phyloP scores from a whole-genome alignment of 2,329 filamentous ascomycete genomes.

The Aspergillus proliferans region DNA sequence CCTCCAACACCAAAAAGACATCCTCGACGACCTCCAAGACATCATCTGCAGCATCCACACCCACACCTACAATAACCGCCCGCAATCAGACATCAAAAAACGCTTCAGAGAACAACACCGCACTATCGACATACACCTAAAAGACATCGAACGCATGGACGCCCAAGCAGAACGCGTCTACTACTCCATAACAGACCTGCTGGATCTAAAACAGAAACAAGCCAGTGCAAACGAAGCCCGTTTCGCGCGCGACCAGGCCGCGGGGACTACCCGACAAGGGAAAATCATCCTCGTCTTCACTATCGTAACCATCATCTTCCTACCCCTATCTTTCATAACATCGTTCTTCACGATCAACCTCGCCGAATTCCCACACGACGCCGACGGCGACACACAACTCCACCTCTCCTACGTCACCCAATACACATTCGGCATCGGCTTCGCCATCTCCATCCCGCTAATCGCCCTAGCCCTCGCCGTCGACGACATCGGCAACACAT shows the following conservation, averaged over 20 bases:
- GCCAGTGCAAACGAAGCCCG: slow-evolving; percentile 62
- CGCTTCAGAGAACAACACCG: slow-evolving; percentile 53
- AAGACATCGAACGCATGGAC: slow-evolving; percentile 60
- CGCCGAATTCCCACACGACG: slow-evolving; percentile 39
- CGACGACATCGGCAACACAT: slow-evolving; percentile 34
- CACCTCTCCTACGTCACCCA: slow-evolving; percentile 48
- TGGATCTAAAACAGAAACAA: slow-evolving; percentile 65
- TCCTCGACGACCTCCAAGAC: slow-evolving; percentile 30
- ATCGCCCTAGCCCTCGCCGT: slow-evolving; percentile 42
- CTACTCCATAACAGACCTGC: slow-evolving; percentile 53
- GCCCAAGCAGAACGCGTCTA: slow-evolving; percentile 57
- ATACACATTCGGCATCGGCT: slow-evolving; percentile 52
- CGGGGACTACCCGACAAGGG: slow-evolving; percentile 53
- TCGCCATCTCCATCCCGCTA: slow-evolving; percentile 48
- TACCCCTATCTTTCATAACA: slow-evolving; percentile 51
- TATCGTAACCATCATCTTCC: slow-evolving; percentile 54
- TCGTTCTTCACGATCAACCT: slow-evolving; percentile 53
- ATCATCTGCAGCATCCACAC: slow-evolving; percentile 30
- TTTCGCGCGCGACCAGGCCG: slow-evolving; percentile 52
- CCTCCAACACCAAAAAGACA: slow-evolving; percentile 33
- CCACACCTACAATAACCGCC: slow-evolving; percentile 21
- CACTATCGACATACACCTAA: slow-evolving; percentile 51
- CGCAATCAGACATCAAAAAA: slow-evolving; percentile 47
- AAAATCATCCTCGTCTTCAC: slow-evolving; percentile 56
- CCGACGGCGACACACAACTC: slow-evolving; percentile 29